phyloP scores from a whole-genome alignment of 2,329 filamentous ascomycete genomes.

The Tolypocladium endophyticum region DNA sequence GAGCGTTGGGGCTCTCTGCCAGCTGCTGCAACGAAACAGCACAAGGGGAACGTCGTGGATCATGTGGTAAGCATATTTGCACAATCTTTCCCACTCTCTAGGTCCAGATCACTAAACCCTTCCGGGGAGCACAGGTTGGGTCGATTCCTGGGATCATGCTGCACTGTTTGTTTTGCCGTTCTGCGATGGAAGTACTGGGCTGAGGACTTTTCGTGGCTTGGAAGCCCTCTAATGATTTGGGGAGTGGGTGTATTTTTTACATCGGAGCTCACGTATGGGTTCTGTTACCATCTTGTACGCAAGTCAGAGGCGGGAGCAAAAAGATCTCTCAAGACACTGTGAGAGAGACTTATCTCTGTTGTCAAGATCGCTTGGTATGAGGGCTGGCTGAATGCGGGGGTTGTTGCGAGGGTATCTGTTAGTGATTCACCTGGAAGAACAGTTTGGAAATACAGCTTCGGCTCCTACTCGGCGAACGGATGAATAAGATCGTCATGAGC shows the following conservation, averaged over 20 bases:
- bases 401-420: no score
- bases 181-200: not conserved
- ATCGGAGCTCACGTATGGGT: not conserved
- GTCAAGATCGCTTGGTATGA: no score
- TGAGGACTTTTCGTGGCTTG: not conserved
- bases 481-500: not conserved
- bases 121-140: not conserved
- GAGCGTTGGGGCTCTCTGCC: not conserved
- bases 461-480: no score
- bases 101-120: not conserved
- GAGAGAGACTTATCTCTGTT: not conserved
- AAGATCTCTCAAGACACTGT: not conserved
- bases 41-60: not conserved
- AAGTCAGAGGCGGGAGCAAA: not conserved
- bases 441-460: no score
- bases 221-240: not conserved
- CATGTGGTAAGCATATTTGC: not conserved
- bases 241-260: not conserved
- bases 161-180: not conserved
- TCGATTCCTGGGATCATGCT: not conserved
- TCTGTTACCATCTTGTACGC: not conserved
- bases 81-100: not conserved
- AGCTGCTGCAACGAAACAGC: not conserved
- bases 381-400: no score
- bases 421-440: no score